Evolutionary conservation across 495 filamentous ascomycete genomes (phyloP).

Genomic region (Chlorociboria aeruginascens): DNA sequence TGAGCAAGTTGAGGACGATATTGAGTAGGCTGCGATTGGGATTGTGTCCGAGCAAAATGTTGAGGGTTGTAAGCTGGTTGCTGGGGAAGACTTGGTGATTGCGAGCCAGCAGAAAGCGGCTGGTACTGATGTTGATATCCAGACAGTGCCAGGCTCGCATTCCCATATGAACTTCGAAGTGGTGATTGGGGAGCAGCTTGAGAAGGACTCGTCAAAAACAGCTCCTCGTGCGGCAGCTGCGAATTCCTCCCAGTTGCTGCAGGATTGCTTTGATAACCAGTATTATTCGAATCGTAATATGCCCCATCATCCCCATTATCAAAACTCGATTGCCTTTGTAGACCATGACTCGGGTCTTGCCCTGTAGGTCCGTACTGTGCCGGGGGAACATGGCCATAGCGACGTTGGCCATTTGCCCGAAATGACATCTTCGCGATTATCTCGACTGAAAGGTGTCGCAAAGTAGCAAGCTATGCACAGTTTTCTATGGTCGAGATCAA

Average conservation of each 20-base stretch:
- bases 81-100: slow-evolving; percentile 10
- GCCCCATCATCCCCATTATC: slow-evolving; percentile 65
- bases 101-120: slow-evolving; percentile 26
- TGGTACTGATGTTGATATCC: slow-evolving; percentile 50
- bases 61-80: slow-evolving; percentile 65
- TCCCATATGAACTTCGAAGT: slow-evolving; percentile 30
- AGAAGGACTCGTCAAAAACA: slow-evolving; percentile 29
- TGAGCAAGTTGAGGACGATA: slow-evolving; percentile 29
- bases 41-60: slow-evolving; percentile 56
- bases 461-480: slow-evolving; percentile 3
- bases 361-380: slow-evolving; percentile 38
- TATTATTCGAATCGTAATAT: slow-evolving; percentile 30
- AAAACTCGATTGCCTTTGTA: slow-evolving; percentile 57
- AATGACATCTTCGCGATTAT: slow-evolving; percentile 35
- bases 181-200: slow-evolving; percentile 22
- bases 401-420: slow-evolving; percentile 38
- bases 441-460: neutral
- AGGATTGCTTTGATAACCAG: slow-evolving; percentile 20
- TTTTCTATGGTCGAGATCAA: neutral
- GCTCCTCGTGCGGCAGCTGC: slow-evolving; percentile 30
- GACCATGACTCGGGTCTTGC: slow-evolving; percentile 30
- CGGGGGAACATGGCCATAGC: slow-evolving; percentile 44
- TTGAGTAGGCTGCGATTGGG: slow-evolving; percentile 33
- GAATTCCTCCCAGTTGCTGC: slow-evolving; percentile 1
- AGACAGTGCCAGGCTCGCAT: slow-evolving; percentile 33